Percentiles rank a stretch among this genome's conserved stretches.
Conservation (phyloP, 371 early-diverging fungal species). For the Mucor velutinosus region DNA sequence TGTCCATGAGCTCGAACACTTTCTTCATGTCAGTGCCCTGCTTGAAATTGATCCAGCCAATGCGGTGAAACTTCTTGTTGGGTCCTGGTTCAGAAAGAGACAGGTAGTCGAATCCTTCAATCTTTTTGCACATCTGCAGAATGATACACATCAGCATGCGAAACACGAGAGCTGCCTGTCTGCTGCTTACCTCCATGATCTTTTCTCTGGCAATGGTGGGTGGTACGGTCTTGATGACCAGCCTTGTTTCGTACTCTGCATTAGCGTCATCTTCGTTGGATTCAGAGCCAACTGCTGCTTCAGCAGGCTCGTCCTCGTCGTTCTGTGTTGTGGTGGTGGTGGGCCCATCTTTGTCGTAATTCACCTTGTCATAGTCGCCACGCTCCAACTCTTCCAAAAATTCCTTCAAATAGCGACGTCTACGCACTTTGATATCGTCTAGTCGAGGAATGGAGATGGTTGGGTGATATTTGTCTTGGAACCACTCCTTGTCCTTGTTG, state of each 20-base stretch:
- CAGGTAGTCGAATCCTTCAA: conserved; percentile 82
- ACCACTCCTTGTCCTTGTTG: conserved; percentile 91
- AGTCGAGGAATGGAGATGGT: conserved; percentile 55
- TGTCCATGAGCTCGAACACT: conserved; percentile 68
- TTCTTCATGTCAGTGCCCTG: conserved; percentile 79
- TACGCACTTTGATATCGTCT: conserved; percentile 57
- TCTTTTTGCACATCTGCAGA: conserved; percentile 64
- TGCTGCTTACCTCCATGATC: conserved; percentile 67
- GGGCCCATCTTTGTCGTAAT: conserved; percentile 55
- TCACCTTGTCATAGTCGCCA: conserved; percentile 75
- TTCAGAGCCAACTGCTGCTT: not conserved
- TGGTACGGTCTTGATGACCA: conserved; percentile 86
- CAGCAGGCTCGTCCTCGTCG: conserved; percentile 4
- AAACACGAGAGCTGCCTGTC: not conserved
- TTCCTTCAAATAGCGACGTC: conserved; percentile 52
- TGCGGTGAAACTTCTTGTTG: conserved; percentile 80
- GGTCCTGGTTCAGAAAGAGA: conserved; percentile 88
- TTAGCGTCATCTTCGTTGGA: conserved; percentile 33
- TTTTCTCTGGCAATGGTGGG: conserved; percentile 73
- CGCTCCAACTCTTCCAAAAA: conserved; percentile 68
- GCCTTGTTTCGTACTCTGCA: conserved; percentile 51
- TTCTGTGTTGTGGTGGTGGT: conserved; percentile 3
- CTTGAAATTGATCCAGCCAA: conserved; percentile 92
- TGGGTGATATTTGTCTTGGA: conserved; percentile 90
- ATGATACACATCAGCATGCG: not conserved